phyloP scores from a whole-genome alignment of 2,329 filamentous ascomycete species.

The Calonectria pteridis region DNA sequence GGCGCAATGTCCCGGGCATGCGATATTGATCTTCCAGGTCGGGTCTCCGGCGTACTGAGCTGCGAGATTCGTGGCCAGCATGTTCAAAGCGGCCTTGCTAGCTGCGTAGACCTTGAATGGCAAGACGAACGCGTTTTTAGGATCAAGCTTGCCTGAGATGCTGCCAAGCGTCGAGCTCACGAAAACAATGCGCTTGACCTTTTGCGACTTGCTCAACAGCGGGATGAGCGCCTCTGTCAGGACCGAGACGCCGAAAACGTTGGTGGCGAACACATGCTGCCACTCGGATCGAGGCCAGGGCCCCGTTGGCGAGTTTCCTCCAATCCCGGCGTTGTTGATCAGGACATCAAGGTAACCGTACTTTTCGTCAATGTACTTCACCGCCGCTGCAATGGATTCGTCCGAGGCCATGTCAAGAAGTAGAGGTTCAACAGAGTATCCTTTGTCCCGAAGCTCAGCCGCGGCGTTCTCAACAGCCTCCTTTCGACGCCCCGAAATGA shows the following conservation, averaged over 20 bases:
- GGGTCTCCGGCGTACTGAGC: not conserved
- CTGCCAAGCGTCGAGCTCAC: not conserved
- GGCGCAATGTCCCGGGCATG: not conserved
- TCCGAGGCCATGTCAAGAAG: not conserved
- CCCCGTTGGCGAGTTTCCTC: not conserved
- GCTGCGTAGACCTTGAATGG: not conserved
- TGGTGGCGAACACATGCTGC: not conserved
- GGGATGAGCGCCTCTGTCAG: not conserved
- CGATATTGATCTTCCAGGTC: not conserved
- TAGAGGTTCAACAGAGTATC: not conserved
- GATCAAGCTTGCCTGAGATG: not conserved
- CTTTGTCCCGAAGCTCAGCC: not conserved
- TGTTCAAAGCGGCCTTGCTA: not conserved
- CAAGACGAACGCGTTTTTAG: not conserved
- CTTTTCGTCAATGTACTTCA: not conserved
- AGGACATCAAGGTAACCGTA: not conserved
- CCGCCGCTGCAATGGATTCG: not conserved
- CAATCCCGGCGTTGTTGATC: not conserved
- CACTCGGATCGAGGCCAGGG: not conserved
- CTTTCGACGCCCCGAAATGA: not conserved
- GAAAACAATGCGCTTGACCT: not conserved
- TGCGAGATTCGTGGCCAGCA: not conserved
- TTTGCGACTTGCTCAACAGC: not conserved
- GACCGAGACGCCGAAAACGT: not conserved
- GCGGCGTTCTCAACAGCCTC: not conserved